Evolutionary conservation across 306 rosid genomes (phyloP).

Genomic region (Biancaea sappan): DNA sequence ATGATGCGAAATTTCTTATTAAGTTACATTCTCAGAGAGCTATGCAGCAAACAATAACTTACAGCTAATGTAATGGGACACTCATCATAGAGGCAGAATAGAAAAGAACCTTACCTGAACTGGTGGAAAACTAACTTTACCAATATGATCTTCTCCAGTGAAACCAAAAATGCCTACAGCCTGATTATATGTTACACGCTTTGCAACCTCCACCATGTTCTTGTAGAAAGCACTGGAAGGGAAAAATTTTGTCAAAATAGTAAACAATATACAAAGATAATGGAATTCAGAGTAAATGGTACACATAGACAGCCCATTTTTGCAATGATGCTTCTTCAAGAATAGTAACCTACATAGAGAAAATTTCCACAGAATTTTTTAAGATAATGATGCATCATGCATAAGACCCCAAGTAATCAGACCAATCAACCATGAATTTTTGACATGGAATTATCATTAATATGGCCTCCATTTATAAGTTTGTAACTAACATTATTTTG

Average conservation of each 20-base stretch:
- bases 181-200: slow-evolving; percentile 90
- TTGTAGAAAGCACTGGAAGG: slow-evolving; percentile 75
- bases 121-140: slow-evolving; percentile 93
- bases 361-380: neutral
- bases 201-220: slow-evolving; percentile 77
- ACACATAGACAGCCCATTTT: neutral
- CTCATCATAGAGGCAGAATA: neutral
- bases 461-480: neutral
- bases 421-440: neutral
- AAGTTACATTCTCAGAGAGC: no score
- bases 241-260: slow-evolving; percentile 28
- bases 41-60: slow-evolving; percentile 4
- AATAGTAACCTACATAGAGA: neutral
- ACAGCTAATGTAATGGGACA: slow-evolving; percentile 5
- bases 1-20: no score
- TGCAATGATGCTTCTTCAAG: neutral
- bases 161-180: slow-evolving; percentile 94
- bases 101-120: slow-evolving; percentile 67
- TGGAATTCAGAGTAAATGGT: neutral
- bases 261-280: neutral
- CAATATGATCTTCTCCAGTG: slow-evolving; percentile 89
- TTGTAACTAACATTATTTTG: neutral
- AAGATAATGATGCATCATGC: neutral
- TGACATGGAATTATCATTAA: neutral
- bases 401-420: slow-evolving; percentile 7